Conservation (phyloP, 1,139 yeast genomes). For the Fermentozyma sake region DNA sequence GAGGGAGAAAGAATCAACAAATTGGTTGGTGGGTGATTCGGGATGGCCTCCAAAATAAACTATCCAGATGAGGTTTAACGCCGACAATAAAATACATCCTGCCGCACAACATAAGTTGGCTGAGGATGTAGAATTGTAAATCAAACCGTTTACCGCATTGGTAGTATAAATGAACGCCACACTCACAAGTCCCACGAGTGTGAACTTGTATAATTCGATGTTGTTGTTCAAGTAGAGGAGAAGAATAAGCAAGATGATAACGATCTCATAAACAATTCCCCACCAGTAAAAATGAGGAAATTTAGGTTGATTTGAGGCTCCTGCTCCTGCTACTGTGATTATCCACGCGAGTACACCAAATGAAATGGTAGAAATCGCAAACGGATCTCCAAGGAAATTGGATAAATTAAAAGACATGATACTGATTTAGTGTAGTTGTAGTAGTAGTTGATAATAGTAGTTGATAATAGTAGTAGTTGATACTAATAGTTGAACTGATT, state of each 20-base stretch:
- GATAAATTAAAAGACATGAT: slow-evolving; percentile 40
- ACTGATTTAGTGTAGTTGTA: too few species aligned
- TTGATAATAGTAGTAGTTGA: too few species aligned
- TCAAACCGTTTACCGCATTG: slow-evolving; percentile 74
- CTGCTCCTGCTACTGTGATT: slow-evolving; percentile 82
- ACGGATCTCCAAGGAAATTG: slow-evolving; percentile 63
- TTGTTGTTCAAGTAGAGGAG: slow-evolving; percentile 63
- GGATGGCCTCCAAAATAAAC: slow-evolving; percentile 83
- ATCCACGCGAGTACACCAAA: slow-evolving; percentile 73
- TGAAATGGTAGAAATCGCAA: slow-evolving; percentile 63
- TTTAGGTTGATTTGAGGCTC: slow-evolving; percentile 46
- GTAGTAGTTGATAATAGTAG: too few species aligned
- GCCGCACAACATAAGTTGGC: slow-evolving; percentile 83
- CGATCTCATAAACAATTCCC: slow-evolving; percentile 84
- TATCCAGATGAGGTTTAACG: slow-evolving; percentile 77
- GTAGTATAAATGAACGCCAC: slow-evolving; percentile 78
- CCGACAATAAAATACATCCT: slow-evolving; percentile 79
- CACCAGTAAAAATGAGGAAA: slow-evolving; percentile 94
- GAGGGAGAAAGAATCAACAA: slow-evolving; percentile 70
- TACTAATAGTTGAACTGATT: too few species aligned
- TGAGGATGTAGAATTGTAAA: slow-evolving; percentile 61
- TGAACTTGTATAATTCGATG: slow-evolving; percentile 67
- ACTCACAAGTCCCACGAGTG: slow-evolving; percentile 52
- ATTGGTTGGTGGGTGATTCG: slow-evolving; percentile 73
- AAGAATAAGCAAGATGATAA: slow-evolving; percentile 52